Evolutionary conservation across 2,329 filamentous ascomycete genomes (phyloP).

Genomic region (Stemphylium beticola): DNA sequence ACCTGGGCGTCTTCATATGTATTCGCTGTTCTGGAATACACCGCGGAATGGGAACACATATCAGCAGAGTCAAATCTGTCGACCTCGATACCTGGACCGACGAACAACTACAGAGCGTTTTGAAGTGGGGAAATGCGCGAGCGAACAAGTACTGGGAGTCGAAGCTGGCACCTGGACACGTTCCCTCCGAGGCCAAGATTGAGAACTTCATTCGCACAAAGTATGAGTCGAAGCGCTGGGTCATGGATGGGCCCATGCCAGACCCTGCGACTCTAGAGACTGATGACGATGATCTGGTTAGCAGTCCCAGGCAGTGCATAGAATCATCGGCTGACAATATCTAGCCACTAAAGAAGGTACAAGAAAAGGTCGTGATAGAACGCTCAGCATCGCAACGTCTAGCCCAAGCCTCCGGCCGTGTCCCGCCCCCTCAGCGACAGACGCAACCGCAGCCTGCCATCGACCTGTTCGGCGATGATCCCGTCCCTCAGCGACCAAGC

Average conservation of each 20-base stretch:
- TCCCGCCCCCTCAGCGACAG: conserved; percentile 35
- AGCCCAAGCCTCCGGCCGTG: conserved; percentile 40
- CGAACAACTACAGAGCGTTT: conserved; percentile 90
- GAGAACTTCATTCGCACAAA: conserved; percentile 99
- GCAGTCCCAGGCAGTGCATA: conserved; percentile 49
- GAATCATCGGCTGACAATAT: conserved; percentile 15
- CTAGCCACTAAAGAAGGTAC: conserved; percentile 69
- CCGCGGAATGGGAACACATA: conserved; percentile 98
- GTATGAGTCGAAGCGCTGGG: conserved; percentile 98
- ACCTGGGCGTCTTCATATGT: conserved; percentile 94
- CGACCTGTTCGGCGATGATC: conserved; percentile 84
- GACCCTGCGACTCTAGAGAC: conserved; percentile 86
- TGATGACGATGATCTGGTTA: conserved; percentile 78
- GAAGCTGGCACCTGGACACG: conserved; percentile 87
- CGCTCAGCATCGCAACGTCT: conserved; percentile 63
- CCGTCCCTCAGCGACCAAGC: conserved; percentile 71
- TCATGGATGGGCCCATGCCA: conserved; percentile 96
- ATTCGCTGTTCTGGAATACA: conserved; percentile 99
- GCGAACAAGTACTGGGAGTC: conserved; percentile 99
- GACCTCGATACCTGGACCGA: conserved; percentile 99
- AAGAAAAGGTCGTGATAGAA: conserved; percentile 73
- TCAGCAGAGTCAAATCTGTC: conserved; percentile 96
- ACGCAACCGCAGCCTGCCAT: conserved; percentile 53
- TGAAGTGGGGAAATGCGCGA: conserved; percentile 94
- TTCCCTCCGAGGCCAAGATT: conserved; percentile 95